Evolutionary conservation across 2,329 filamentous ascomycete species (phyloP).

Genomic region (Botrytis galanthina): DNA sequence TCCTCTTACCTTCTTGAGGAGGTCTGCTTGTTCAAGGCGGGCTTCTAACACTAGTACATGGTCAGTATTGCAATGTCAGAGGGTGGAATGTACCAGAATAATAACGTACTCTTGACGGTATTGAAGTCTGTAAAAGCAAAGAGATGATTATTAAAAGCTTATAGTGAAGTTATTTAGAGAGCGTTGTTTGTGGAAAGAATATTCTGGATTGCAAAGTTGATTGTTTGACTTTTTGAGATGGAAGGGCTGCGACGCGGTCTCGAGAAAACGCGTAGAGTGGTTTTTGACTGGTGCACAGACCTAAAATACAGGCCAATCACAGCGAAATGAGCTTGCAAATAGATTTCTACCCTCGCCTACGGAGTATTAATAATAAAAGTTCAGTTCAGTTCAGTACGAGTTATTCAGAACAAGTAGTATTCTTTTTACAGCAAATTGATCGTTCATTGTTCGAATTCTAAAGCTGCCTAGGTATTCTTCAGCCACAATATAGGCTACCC

Average conservation of each 20-base stretch:
- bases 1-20: constrained; percentile 81
- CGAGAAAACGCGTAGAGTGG: constrained; percentile 22
- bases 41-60: constrained; percentile 75
- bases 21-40: constrained; percentile 87
- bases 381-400: background rate
- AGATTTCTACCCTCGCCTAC: background rate
- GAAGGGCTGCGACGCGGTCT: constrained; percentile 16
- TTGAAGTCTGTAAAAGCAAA: background rate
- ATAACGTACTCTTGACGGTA: constrained; percentile 14
- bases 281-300: constrained; percentile 15
- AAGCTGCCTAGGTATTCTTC: background rate
- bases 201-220: constrained; percentile 10
- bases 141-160: background rate
- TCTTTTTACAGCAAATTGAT: too few relatives aligned
- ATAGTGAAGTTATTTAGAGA: background rate
- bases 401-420: background rate
- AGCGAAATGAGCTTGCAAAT: background rate
- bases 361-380: too few relatives aligned
- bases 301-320: background rate
- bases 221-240: constrained; percentile 18
- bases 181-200: constrained; percentile 7
- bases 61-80: constrained; percentile 10
- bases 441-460: background rate
- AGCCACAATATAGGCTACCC: background rate
- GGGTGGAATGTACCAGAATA: background rate